Evolutionary conservation across 257 asterid genomes (phyloP).

Genomic region (Forsythia viridissima): DNA sequence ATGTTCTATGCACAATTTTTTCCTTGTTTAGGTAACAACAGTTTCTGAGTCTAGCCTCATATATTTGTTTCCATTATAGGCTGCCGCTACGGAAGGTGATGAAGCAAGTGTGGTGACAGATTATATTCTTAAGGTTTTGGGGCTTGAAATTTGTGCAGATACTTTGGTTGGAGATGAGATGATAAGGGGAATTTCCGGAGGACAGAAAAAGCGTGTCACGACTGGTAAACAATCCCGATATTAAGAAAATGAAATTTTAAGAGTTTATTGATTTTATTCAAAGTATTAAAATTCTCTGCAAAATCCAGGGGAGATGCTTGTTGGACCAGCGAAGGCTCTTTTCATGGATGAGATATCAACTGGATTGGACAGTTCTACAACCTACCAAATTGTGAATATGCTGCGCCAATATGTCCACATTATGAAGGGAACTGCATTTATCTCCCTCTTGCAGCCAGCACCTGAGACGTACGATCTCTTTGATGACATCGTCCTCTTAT

Average conservation of each 20-base stretch:
- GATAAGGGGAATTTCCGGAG: conserved; percentile 60
- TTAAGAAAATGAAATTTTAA: background rate
- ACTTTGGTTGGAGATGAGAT: conserved; percentile 64
- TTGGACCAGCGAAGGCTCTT: conserved; percentile 48
- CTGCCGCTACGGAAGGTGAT: conserved; percentile 45
- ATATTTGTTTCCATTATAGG: conserved; percentile 21
- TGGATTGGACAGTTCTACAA: conserved; percentile 51
- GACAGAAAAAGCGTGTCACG: conserved; percentile 56
- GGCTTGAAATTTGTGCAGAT: conserved; percentile 58
- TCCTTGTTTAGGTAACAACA: too few relatives aligned
- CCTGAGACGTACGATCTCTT: conserved; percentile 51
- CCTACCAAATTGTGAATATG: conserved; percentile 38
- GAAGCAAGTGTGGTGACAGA: conserved; percentile 41
- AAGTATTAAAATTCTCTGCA: conserved; percentile 13
- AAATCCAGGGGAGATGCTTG: conserved; percentile 47
- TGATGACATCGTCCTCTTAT: conserved; percentile 44
- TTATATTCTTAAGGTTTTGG: conserved; percentile 43
- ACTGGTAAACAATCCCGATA: conserved; percentile 31
- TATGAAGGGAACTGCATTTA: conserved; percentile 43
- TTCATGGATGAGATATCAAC: conserved; percentile 56
- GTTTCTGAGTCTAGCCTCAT: background rate
- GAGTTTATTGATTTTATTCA: background rate
- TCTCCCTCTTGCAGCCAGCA: conserved; percentile 51
- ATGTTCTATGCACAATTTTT: background rate
- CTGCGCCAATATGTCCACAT: conserved; percentile 39